phyloP scores from a whole-genome alignment of 192 early-diverging fungal species.

The Linnemannia schmuckeri region DNA sequence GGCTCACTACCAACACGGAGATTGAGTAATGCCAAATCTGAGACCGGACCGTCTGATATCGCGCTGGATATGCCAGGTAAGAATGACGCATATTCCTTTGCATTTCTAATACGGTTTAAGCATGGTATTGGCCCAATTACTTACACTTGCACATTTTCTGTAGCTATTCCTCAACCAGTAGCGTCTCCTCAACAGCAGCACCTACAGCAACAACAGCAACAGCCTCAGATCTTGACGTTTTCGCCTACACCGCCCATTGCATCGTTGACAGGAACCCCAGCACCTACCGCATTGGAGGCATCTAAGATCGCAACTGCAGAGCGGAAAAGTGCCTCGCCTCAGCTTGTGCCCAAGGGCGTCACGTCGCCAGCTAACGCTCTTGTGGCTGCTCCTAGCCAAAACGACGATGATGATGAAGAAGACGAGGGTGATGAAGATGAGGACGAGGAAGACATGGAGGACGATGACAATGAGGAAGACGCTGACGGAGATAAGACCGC shows the following conservation, averaged over 20 bases:
- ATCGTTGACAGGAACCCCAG: conserved; percentile 8
- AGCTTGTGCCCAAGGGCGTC: not conserved
- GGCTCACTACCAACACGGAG: conserved; percentile 21
- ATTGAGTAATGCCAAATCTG: conserved; percentile 18
- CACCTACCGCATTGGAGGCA: not conserved
- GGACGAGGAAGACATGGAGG: conserved; percentile 28
- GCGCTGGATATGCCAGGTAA: conserved; percentile 16
- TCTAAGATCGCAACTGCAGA: not conserved
- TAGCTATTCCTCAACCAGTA: conserved; percentile 1
- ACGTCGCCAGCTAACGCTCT: conserved; percentile 9
- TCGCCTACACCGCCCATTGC: conserved; percentile 23
- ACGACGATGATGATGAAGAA: conserved; percentile 49
- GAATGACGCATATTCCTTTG: not conserved
- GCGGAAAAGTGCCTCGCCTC: conserved; percentile 9
- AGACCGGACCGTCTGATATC: not conserved
- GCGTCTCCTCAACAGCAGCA: conserved; percentile 20
- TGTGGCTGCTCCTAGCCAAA: not conserved
- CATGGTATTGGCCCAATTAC: not conserved
- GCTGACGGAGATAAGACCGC: not conserved
- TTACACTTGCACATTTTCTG: not conserved
- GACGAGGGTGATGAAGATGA: conserved; percentile 42
- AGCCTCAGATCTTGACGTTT: conserved; percentile 27
- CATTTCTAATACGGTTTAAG: not conserved
- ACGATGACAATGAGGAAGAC: conserved; percentile 34
- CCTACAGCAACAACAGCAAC: conserved; percentile 22